Conservation (phyloP, 2,329 filamentous ascomycete genomes). For the Fusarium transvaalense region DNA sequence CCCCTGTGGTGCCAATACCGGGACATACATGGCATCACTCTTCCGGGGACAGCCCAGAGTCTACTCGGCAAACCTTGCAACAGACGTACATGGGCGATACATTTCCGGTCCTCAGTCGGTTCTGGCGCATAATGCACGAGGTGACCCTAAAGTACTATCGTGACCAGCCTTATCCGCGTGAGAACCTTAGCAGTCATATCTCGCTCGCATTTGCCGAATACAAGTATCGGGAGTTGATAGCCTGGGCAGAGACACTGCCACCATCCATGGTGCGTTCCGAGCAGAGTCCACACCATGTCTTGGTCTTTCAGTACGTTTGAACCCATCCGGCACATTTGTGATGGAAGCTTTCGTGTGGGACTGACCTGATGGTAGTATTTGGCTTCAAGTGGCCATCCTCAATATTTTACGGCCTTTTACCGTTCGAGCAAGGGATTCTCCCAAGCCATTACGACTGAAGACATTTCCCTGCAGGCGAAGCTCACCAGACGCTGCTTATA, state of each 20-base stretch:
- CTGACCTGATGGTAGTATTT: conserved; percentile 52
- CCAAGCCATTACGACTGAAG: conserved; percentile 11
- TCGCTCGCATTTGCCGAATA: conserved; percentile 51
- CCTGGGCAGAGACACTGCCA: conserved; percentile 54
- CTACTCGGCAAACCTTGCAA: conserved; percentile 1
- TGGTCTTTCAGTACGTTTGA: conserved; percentile 54
- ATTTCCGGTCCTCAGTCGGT: conserved; percentile 51
- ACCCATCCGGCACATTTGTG: not conserved
- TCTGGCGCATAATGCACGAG: conserved; percentile 56
- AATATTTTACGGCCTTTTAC: conserved; percentile 52
- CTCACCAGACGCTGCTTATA: conserved; percentile 50
- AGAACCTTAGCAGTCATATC: conserved; percentile 16
- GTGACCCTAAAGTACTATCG: conserved; percentile 49
- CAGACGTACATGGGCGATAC: conserved; percentile 45
- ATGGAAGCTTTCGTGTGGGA: not conserved
- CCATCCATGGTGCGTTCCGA: conserved; percentile 44
- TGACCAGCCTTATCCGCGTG: conserved; percentile 13
- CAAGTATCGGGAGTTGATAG: conserved; percentile 56
- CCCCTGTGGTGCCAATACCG: conserved; percentile 43
- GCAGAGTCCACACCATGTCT: conserved; percentile 51
- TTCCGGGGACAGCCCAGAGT: not conserved
- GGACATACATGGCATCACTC: conserved; percentile 15
- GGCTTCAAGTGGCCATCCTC: conserved; percentile 56
- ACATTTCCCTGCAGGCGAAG: conserved; percentile 50
- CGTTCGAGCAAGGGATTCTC: not conserved